Percentiles rank a stretch among this genome's conserved stretches.
phyloP scores from a whole-genome alignment of 768 basidiomycete genomes.

The Infundibulicybe gibba region DNA sequence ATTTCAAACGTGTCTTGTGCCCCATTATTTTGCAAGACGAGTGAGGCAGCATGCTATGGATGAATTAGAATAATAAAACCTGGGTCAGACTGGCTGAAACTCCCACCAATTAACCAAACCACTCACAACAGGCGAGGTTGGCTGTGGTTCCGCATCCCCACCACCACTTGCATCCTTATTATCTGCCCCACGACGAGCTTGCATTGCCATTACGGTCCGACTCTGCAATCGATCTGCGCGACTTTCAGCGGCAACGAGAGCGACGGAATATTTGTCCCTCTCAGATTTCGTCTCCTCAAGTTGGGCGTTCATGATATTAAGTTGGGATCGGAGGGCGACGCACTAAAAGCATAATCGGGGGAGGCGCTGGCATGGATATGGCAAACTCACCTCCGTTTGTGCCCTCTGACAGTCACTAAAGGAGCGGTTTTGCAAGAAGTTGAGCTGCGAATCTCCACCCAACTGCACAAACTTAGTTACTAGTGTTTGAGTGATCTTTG shows the following conservation, averaged over 20 bases:
- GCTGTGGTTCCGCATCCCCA: conserved; percentile 44
- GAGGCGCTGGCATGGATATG: conserved; percentile 1
- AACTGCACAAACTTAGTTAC: conserved; percentile 55
- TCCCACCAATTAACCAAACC: conserved; percentile 66
- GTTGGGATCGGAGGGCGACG: conserved; percentile 53
- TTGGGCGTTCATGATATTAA: conserved; percentile 44
- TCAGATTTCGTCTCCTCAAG: conserved; percentile 48
- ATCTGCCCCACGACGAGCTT: conserved; percentile 26
- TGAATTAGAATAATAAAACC: conserved; percentile 38
- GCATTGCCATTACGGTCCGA: conserved; percentile 44
- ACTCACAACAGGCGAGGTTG: conserved; percentile 74
- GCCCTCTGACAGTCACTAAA: conserved; percentile 47
- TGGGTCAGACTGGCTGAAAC: conserved; percentile 41
- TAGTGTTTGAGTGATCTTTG: conserved; percentile 55
- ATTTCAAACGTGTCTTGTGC: conserved; percentile 30
- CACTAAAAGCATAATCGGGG: conserved; percentile 35
- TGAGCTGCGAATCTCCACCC: conserved; percentile 27
- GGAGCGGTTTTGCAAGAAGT: conserved; percentile 30
- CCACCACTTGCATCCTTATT: conserved; percentile 27
- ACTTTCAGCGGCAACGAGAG: conserved; percentile 54
- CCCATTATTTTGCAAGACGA: conserved; percentile 30
- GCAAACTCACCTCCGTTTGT: conserved; percentile 55
- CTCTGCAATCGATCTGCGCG: conserved; percentile 61
- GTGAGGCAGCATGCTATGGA: conserved; percentile 34
- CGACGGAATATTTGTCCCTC: conserved; percentile 43